Percentiles rank a stretch among this genome's conserved stretches.
These are phyloP conservation scores for Nigrospora sphaerica DNA, from an alignment of 2,329 filamentous ascomycete genomes.

Conservation along the genomic window DNA sequence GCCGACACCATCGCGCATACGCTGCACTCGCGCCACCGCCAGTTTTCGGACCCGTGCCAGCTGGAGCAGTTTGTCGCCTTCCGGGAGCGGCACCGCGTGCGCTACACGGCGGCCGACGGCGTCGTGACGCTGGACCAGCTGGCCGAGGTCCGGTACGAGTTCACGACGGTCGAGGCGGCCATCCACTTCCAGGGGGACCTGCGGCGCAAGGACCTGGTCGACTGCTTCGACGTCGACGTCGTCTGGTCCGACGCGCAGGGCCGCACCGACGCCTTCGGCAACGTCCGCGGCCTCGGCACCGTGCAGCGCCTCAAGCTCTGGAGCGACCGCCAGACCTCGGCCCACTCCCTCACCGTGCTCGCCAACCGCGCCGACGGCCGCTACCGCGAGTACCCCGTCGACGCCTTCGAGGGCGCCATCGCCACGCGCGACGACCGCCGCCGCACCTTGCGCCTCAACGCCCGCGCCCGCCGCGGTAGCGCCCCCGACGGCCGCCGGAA, in stretches of 20 bases:
- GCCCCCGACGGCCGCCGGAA: conserved; percentile 25
- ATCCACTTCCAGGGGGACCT: conserved; percentile 42
- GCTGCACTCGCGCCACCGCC: conserved; percentile 41
- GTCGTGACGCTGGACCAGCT: conserved; percentile 40
- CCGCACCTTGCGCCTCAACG: conserved; percentile 36
- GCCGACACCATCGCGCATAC: conserved; percentile 40
- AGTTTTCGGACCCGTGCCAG: conserved; percentile 40
- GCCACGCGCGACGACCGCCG: conserved; percentile 37
- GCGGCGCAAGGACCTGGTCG: conserved; percentile 38
- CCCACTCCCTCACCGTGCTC: conserved; percentile 39
- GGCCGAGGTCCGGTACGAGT: conserved; percentile 42
- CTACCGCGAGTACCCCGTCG: conserved; percentile 41
- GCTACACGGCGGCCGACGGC: conserved; percentile 39
- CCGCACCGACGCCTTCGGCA: conserved; percentile 42
- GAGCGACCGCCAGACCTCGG: conserved; percentile 39
- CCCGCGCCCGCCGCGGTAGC: conserved; percentile 31
- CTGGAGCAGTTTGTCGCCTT: conserved; percentile 43
- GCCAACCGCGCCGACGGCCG: conserved; percentile 36
- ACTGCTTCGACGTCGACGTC: conserved; percentile 45
- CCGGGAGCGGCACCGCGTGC: conserved; percentile 37
- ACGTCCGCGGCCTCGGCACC: conserved; percentile 40
- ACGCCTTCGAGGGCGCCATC: conserved; percentile 39
- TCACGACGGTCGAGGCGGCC: conserved; percentile 39
- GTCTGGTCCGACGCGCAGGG: conserved; percentile 43
- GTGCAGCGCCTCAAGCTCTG: conserved; percentile 47